These are phyloP conservation scores for Tricholoma bakamatsutake DNA, from an alignment of 768 basidiomycete genomes.

Conservation along the genomic window DNA sequence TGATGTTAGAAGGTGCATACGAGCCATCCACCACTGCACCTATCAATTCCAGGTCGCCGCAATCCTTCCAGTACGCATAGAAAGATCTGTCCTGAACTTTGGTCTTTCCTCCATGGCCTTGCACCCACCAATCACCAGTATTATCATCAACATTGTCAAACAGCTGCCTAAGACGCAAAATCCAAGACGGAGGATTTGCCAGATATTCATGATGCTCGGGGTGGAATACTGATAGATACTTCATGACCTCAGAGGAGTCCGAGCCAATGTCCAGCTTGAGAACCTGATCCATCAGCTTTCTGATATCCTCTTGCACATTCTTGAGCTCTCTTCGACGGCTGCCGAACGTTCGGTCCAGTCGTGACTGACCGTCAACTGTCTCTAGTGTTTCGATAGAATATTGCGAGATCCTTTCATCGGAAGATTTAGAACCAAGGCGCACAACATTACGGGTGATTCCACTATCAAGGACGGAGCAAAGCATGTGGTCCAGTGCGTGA, in stretches of 20 bases:
- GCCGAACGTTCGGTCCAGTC: slow-evolving; percentile 30
- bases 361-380: slow-evolving; percentile 32
- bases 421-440: slow-evolving; percentile 61
- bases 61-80: slow-evolving; percentile 3
- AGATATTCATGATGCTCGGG: slow-evolving; percentile 45
- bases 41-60: neutral
- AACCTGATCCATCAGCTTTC: slow-evolving; percentile 33
- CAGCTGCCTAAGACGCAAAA: slow-evolving; percentile 18
- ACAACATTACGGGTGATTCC: slow-evolving; percentile 58
- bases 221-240: slow-evolving; percentile 37
- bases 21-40: neutral
- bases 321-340: slow-evolving; percentile 36
- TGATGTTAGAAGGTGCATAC: neutral
- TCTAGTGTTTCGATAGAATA: slow-evolving; percentile 61
- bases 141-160: slow-evolving; percentile 11
- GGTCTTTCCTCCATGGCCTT: neutral
- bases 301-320: slow-evolving; percentile 39
- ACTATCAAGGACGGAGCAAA: slow-evolving; percentile 58
- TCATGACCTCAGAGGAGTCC: slow-evolving; percentile 29
- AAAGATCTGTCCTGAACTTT: neutral
- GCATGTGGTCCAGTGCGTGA: slow-evolving; percentile 73
- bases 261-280: slow-evolving; percentile 27
- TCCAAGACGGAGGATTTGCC: slow-evolving; percentile 41
- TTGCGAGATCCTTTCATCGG: slow-evolving; percentile 53
- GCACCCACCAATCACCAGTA: neutral